Evolutionary conservation across 768 basidiomycete species (phyloP).

Genomic region (Mycena vulgaris): DNA sequence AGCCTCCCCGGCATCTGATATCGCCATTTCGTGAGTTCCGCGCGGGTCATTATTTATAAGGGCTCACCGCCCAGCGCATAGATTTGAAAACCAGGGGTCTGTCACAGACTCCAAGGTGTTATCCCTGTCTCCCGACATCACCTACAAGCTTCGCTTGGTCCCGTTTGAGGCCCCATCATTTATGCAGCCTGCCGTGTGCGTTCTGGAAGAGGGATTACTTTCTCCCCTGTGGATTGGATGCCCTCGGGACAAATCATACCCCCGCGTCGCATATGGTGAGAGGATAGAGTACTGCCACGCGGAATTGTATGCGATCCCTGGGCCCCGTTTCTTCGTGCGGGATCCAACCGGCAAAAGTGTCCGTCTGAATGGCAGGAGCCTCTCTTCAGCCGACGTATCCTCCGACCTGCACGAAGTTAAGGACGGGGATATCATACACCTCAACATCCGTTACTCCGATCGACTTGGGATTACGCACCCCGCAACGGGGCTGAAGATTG

Average conservation of each 20-base stretch:
- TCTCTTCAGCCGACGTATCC: neutral
- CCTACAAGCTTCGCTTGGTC: neutral
- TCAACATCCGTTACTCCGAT: constrained; percentile 4
- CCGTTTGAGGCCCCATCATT: constrained; percentile 11
- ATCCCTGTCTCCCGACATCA: neutral
- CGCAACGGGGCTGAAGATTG: neutral
- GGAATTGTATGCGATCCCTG: constrained; percentile 4
- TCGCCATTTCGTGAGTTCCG: too few relatives aligned
- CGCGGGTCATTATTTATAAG: too few relatives aligned
- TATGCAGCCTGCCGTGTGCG: neutral
- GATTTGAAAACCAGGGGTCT: neutral
- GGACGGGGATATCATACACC: constrained; percentile 3
- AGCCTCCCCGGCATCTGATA: too few relatives aligned
- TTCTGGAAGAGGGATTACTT: constrained; percentile 1
- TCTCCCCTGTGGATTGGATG: constrained; percentile 2
- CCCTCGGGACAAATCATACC: neutral
- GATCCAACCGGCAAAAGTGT: neutral
- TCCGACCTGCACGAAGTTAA: neutral
- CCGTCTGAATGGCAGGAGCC: neutral
- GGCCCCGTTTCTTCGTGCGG: constrained; percentile 8
- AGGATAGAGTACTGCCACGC: neutral
- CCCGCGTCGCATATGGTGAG: neutral
- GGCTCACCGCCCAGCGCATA: neutral
- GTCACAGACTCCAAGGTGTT: neutral
- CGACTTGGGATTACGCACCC: constrained; percentile 3